Base-by-base conservation (phyloP, 257 asterid species). In the Nicotiana tabacum region DNA sequence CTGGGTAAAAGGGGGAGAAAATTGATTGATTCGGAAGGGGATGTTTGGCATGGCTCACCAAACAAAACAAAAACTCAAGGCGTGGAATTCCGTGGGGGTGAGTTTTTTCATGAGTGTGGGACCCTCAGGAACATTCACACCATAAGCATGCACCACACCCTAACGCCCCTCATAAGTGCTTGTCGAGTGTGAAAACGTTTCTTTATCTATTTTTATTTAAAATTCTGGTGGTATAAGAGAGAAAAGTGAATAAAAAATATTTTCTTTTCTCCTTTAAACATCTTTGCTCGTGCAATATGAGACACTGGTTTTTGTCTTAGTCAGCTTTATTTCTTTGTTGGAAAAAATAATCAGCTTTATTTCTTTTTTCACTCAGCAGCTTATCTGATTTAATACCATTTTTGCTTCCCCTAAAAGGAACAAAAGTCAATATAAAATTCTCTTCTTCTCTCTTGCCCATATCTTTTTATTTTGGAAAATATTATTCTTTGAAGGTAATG, bases 141-240 rank as follows among this genome's bases (percentile, higher is more conserved):
- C 6, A 55, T 43, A 83, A 53, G 82, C 81, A 82, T 78, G 80
- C 64, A 60, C 65, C 81, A 82, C 39, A 66, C 77, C 81, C 69
- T 82, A 67, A 77, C 62, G 32, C 13, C 39, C 48, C 78, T 68
- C 62, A 58, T 91, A 84, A 92, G 95, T 91, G 89, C 86, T 58
- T 91, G 95, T 91, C 92, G 94, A 93, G 84, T 92, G 95, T 91
- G 95, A 86, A 12, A 6, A 15, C 10, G 18, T 74, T 48, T 13
- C 35, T 27, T 46, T 21, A 2, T 13, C 9, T 11, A 11, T 39
- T 69, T n/a, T 18, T 0, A 9, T 21, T 21, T 21, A 10, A 4
- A 11, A 21, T 72, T 21, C 43, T 48, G 0, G 46, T 76, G 51
- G 8, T 24, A 15, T 37, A 48, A 11, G 3, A 48, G 80, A 6